These are phyloP conservation scores for Suillus occidentalis DNA, from an alignment of 768 basidiomycete genomes.

Conservation along the genomic window DNA sequence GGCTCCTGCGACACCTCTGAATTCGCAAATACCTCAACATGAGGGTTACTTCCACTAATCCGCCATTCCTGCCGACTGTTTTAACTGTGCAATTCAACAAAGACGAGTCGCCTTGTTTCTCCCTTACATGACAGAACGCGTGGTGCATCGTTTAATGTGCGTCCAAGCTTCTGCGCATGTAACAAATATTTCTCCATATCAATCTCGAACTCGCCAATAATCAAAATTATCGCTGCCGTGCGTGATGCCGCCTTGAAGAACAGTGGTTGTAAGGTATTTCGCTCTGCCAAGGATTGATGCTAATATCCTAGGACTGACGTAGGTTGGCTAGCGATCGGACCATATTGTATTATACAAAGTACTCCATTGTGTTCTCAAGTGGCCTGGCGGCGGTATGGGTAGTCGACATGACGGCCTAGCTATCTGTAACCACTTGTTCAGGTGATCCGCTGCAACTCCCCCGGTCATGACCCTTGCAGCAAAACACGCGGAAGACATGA, in stretches of 20 bases:
- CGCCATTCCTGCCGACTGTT: too few relatives aligned
- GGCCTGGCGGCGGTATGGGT: neutral
- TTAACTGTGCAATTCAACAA: too few relatives aligned
- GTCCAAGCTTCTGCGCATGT: neutral
- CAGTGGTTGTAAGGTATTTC: neutral
- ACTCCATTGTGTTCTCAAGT: neutral
- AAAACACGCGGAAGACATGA: neutral
- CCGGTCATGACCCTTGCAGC: neutral
- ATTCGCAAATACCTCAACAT: too few relatives aligned
- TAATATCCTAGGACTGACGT: neutral
- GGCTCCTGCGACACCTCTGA: too few relatives aligned
- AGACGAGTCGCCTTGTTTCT: too few relatives aligned
- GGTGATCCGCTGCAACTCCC: neutral
- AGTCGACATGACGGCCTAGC: neutral
- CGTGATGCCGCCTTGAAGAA: neutral
- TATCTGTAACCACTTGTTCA: neutral
- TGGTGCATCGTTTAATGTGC: too few relatives aligned
- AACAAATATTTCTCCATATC: neutral
- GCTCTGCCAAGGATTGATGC: neutral
- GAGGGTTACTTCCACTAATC: too few relatives aligned
- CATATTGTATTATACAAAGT: neutral
- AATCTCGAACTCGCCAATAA: neutral
- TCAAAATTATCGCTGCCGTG: neutral
- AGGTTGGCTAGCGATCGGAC: neutral
- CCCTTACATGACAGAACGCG: too few relatives aligned